Evolutionary conservation across 257 asterid species (phyloP), one percentile per base, ranked within the genome.

Genomic region (Anisodus tanguticus): DNA sequence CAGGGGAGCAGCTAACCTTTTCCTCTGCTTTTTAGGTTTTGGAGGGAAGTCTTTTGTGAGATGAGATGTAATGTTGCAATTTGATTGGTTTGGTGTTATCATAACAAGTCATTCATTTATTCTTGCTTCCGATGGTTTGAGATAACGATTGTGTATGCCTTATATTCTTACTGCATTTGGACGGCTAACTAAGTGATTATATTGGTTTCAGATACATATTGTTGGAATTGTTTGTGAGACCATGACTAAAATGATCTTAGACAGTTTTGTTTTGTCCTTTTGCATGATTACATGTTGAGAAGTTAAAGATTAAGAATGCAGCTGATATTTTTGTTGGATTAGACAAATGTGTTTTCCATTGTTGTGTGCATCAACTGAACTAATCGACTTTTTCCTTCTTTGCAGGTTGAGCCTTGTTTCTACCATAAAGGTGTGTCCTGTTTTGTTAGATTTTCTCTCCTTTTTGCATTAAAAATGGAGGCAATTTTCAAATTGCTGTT

Each of bases 371-470:
- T 51, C 45, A 15, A 12, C 47, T 68, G 53, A 35, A 82, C 79
- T 82, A 17, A 3, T 45, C 45, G 35, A 82, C 47, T 80, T 83
- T 12, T 26, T 63, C 78, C 71, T 57, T 39, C 63, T 54, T 89
- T 86, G 53, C 93, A 95, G 99, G 97, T 91, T 94, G 92, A 91
- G 94, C 92, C 97, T 94, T 67, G 98, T 94, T 39, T 89, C 95
- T 26, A 94, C 97, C 49, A 94, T 94, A 76, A 94, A 93, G 98
- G 98, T 94, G 88, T 82, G 86, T 41, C 6, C 45, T 47, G 51
- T 66, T 49, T 70, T 67, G 9, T 51, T 49, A 22, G 13, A 11
- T 49, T 7, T 49, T 51, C 26, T 15, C 26, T 12, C 26, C 6
- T 51, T 51, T 47, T 26, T 5, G 8, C 81, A 13, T 77, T 26